These are phyloP conservation scores for Podaxis carcinomalis DNA, from an alignment of 768 basidiomycete genomes.

Conservation along the genomic window DNA sequence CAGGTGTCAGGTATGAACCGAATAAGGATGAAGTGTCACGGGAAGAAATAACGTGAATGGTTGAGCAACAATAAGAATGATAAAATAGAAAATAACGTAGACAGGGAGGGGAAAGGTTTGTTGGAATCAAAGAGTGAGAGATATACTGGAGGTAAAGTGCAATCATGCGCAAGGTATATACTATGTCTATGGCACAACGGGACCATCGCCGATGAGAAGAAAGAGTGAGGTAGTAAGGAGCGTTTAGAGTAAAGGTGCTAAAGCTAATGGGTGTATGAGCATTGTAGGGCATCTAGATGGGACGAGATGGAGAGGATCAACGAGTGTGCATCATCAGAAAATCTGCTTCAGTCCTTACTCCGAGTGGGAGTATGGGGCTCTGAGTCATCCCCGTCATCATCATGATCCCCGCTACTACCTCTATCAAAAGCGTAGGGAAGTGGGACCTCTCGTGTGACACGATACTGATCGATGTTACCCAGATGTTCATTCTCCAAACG, in stretches of 20 bases:
- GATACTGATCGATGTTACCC: slow-evolving; percentile 91
- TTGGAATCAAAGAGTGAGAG: not conserved
- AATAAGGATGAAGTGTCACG: no score
- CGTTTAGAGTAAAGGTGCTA: not conserved
- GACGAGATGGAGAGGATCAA: not conserved
- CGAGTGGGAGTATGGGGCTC: not conserved
- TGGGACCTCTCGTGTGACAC: slow-evolving; percentile 80
- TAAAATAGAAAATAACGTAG: no score
- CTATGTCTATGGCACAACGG: not conserved
- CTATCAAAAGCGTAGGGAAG: slow-evolving; percentile 71
- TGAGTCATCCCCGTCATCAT: slow-evolving; percentile 27
- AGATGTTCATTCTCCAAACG: slow-evolving; percentile 78
- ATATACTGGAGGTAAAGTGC: not conserved
- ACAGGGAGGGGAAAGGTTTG: no score
- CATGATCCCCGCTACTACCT: slow-evolving; percentile 42
- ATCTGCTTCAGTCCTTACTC: not conserved
- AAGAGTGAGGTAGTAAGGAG: not conserved
- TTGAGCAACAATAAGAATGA: no score
- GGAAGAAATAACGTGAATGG: no score
- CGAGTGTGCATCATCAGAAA: not conserved
- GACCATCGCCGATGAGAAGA: not conserved
- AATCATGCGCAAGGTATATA: no score
- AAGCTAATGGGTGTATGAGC: no score
- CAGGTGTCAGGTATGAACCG: no score
- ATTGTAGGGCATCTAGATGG: not conserved